phyloP scores from a whole-genome alignment of 2,329 filamentous ascomycete genomes.

The Tolypocladium capitatum region DNA sequence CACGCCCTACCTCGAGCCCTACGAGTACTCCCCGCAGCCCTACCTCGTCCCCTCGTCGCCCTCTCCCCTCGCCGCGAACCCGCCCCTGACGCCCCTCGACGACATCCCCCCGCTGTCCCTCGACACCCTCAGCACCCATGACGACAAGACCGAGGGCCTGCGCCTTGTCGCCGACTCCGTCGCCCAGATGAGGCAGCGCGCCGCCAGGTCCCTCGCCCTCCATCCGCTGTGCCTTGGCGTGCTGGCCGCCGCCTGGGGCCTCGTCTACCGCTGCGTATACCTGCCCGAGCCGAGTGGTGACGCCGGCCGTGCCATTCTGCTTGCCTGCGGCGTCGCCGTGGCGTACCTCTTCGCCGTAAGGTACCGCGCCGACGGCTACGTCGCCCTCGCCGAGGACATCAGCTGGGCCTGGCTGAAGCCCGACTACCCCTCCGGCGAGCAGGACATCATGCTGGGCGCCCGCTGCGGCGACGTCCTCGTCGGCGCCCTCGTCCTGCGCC shows the following conservation, averaged over 20 bases:
- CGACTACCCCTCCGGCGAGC: conserved; percentile 23
- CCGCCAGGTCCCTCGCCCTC: conserved; percentile 48
- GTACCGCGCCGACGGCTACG: conserved; percentile 47
- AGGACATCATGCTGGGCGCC: conserved; percentile 51
- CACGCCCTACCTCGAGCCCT: conserved; percentile 49
- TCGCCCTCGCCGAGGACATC: conserved; percentile 46
- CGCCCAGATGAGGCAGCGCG: conserved; percentile 64
- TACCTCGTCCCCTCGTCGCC: conserved; percentile 20
- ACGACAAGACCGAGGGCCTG: conserved; percentile 55
- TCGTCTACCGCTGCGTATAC: conserved; percentile 34
- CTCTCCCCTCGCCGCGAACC: conserved; percentile 42
- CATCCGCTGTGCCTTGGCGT: conserved; percentile 43
- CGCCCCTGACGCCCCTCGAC: conserved; percentile 26
- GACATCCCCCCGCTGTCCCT: conserved; percentile 51
- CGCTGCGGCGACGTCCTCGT: conserved; percentile 57
- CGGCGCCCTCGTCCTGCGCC: conserved; percentile 55
- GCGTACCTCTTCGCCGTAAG: conserved; percentile 48
- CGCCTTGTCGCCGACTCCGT: conserved; percentile 68
- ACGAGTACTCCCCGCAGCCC: conserved; percentile 16
- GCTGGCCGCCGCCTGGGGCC: conserved; percentile 28
- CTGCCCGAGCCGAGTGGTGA: conserved; percentile 28
- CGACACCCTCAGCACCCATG: conserved; percentile 36
- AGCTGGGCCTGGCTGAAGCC: conserved; percentile 46
- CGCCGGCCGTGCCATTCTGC: conserved; percentile 39
- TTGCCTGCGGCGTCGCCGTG: conserved; percentile 49